Evolutionary conservation across 2,329 filamentous ascomycete genomes (phyloP), one percentile per base, ranked within the genome.

Genomic region (Didymella arachidicola): DNA sequence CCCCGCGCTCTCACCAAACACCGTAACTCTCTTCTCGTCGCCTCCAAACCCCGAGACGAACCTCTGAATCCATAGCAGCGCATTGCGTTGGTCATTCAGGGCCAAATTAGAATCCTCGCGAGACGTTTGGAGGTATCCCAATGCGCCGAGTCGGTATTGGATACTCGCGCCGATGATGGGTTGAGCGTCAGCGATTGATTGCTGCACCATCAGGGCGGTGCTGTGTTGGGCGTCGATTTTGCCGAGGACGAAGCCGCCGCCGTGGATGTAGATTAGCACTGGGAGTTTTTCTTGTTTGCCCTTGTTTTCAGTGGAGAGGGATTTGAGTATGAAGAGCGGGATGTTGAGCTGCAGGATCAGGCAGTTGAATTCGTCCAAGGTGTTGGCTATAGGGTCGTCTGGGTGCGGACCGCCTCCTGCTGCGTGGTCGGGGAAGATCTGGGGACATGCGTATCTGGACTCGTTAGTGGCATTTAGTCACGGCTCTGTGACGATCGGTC

Each of bases 181-280:
- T 16, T 32, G 30, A 12, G 65, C 46, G 2, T 19, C n/a, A 0
- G n/a, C 4, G 7, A 71, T 27, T 7, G 71, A 71, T 44, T 73
- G 69, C 18, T 60, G 44, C 4, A 68, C 70, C 46, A 72, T 63
- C 19, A 52, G 43, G 0, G 66, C 65, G 3, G 68, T 72, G 54
- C 56, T 69, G 55, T 73, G 71, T 29, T 65, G 59, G 2, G 42
- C 55, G 50, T 73, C 70, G 14, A 69, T 66, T 22, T 66, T 66
- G 26, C 71, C 83, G 3, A 80, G 72, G 1, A 72, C 66, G 47
- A 83, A 80, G 0, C 79, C 83, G 10, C 83, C 83, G 2, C 83
- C 83, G 59, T 85, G 82, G 11, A 86, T 78, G 60, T 83, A 84
- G 0, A 81, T 72, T 18, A 84, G 66, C 0, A 85, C 82, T 0